Base-by-base conservation (phyloP, 208 protist species). In the Trypanosoma theileri region DNA sequence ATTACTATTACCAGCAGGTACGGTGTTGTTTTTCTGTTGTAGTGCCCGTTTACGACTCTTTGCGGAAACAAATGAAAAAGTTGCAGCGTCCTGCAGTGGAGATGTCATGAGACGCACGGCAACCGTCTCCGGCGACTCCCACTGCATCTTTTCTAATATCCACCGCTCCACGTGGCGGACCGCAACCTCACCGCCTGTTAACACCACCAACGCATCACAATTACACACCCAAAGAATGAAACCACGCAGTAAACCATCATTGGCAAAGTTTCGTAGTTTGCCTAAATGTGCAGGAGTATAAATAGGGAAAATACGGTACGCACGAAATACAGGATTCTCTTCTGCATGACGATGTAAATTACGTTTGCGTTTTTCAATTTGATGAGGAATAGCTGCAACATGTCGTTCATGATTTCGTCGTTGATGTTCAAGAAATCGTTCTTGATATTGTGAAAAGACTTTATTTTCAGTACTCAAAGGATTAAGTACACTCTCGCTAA, bases 371-470 rank as follows among this genome's bases (percentile, higher is more conserved):
- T 93, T 92, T 46, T 82, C 69, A 50, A 90, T 88, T 58, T 95
- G 89, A 44, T 81, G 53, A 12, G 86, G 86, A 55, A 95, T 71
- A 0, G 89, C 89, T 28, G 73, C 82, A 40, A 93, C 80, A 73
- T 95, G 89, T 4, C 84, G 84, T 21, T 91, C 81, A 73, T 93
- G 81, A 62, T 95, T 95, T n/a, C 73, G 80, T 0, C 73, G 73
- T 68, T 93, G 84, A 65, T 95, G 89, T 35, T 89, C 81, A 19
- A 86, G 48, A 69, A 86, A 76, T 42, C 89, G 89, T 71, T 91
- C 78, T 70, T 89, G 73, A 68, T 93, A 93, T 65, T 91, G 85
- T 22, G 80, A 69, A 35, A 85, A 75, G 16, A 95, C 78, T 54
- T 65, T 73, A 24, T 77, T 86, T 24, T 95, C 85, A 7, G 82